Base-by-base conservation (phyloP, 345 rosid species). In the Eucalyptus virginea region DNA sequence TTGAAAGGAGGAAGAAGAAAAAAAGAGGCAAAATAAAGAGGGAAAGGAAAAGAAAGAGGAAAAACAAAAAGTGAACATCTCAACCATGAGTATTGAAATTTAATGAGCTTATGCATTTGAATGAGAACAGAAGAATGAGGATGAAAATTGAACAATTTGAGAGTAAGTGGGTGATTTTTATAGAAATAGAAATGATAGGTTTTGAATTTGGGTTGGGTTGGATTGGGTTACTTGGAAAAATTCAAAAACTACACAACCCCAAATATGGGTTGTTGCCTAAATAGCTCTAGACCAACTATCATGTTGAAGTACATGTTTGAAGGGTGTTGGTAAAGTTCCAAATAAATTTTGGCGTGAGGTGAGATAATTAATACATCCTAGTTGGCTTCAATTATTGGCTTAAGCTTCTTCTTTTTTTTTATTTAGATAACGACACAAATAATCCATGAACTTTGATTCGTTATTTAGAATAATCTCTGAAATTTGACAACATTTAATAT, bases 401-500 rank as follows among this genome's bases (percentile, higher is more conserved):
- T 72, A 65, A 14, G 10, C 34, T n/a, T 65, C 0, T 65, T 9
- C 0, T 23, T 9, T 6, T 17, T 6, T 51, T 51, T 52, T n/a
- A n/a, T 16, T 9, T 24, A 4, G 30, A 56, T 56, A 56, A 56
- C 0, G 1, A 56, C 62, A 56, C 13, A 56, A 56, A 56, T 24
- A 26, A 24, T 56, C 62, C 30, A 56, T 24, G 3, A 56, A 56
- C 13, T 56, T 56, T 24, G 14, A 56, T 10, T 23, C 1, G 0
- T 56, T 56, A 23, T 56, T 14, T 2, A 56, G 4, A 10, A 11
- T 56, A 56, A 23, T 56, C 62, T 26, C 28, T 23, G 0, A 56
- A 56, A 52, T 19, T 52, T 4, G 58, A 19, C 26, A 52, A 52
- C 2, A 52, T 52, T 52, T 23, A 52, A 52, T 52, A 52, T 52